Conservation (phyloP, 164 flowering plant species). For the Stephania cephalantha region DNA sequence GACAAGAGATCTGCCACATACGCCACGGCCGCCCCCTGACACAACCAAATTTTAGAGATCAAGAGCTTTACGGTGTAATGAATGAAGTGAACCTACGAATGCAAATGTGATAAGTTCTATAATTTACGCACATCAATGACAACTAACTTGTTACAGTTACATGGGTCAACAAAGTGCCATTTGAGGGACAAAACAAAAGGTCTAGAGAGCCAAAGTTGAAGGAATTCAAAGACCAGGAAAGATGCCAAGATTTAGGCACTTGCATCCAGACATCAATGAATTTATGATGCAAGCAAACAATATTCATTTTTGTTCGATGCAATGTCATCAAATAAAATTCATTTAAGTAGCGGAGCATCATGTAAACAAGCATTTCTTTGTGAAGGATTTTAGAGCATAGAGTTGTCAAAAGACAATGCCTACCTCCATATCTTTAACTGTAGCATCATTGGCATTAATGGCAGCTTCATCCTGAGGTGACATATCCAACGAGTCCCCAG, state of each 20-base stretch:
- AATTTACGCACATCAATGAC: too few species aligned
- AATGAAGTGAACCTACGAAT: background rate
- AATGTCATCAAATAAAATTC: too few species aligned
- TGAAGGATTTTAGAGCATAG: background rate
- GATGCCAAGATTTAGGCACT: too few species aligned
- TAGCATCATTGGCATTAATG: slow-evolving; percentile 77
- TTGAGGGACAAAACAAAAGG: too few species aligned
- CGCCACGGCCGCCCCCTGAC: slow-evolving; percentile 90
- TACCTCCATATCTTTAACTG: slow-evolving; percentile 98
- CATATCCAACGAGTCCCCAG: slow-evolving; percentile 95
- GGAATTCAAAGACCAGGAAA: too few species aligned
- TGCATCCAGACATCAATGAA: too few species aligned
- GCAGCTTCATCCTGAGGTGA: slow-evolving; percentile 81
- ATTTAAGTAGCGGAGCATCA: too few species aligned
- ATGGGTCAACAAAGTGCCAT: too few species aligned
- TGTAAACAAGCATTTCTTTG: background rate
- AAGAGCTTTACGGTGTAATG: background rate
- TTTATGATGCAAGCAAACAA: too few species aligned
- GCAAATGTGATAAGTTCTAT: background rate
- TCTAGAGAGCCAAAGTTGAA: too few species aligned
- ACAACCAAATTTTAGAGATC: background rate
- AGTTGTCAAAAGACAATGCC: background rate
- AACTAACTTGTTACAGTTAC: too few species aligned
- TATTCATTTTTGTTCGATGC: too few species aligned
- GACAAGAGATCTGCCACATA: slow-evolving; percentile 76